Evolutionary conservation across 805 yeast species (phyloP), one percentile per base, ranked within the genome.

Genomic region (Yarrowia deformans): DNA sequence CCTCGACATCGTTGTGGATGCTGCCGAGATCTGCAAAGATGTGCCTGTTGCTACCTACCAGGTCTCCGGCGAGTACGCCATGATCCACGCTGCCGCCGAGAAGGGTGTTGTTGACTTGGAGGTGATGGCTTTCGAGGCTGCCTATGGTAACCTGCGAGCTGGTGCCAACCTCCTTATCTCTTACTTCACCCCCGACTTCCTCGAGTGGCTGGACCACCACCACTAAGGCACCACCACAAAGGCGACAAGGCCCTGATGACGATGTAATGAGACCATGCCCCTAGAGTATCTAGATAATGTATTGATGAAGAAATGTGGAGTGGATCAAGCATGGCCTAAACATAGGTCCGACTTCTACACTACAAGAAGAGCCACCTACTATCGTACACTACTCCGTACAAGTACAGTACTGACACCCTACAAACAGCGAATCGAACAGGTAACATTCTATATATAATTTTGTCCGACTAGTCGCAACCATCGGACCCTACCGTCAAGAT

Each of bases 1-100:
- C 79, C 83, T 95, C 74, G 99, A 95, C 77, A 84, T 95, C 67
- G 90, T 95, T 79, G 84, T 89, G 69, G 97, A 95, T 76, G 97
- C 99, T 0, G 82, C 93, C 46, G 88, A 85, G 74, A 83, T 93
- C 67, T 91, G 97, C 76, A 79, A 81, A 66, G 95, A 95, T 77
- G 86, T 90, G 74, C 99, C 99, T 35, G 82, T 95, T 67, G 92
- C 97, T 75, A 93, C 97, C 35, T 95, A 95, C 80, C 99, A 95
- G 79, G 99, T 95, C 32, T 88, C 94, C 77, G 99, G 99, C 49
- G 99, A 95, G 80, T 95, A 86, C 76, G 98, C 98, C 40, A 95
- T 95, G 99, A 80, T 95, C 72, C 97, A 93, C 77, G 99, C 99
- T 8, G 98, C 97, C 67, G 98, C 98, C 39, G 98, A 93, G 75